A percentile compares a stretch with the other conserved stretches of the same genome.
Evolutionary conservation across 768 basidiomycete genomes (phyloP).

Genomic region (Austroboletus eburneus): DNA sequence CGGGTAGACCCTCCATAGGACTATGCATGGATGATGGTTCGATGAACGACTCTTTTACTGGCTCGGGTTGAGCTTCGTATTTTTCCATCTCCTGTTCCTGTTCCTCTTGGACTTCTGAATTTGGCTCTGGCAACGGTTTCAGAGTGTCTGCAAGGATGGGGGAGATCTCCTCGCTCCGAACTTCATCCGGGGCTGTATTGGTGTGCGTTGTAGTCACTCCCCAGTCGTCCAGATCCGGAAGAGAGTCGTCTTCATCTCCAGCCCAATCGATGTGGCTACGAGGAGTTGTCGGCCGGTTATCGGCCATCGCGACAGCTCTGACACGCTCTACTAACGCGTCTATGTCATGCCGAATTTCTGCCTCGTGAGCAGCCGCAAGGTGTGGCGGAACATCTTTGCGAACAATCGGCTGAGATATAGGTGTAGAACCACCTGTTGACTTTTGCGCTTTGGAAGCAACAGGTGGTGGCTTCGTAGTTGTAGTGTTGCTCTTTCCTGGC

Average conservation of each 20-base stretch:
- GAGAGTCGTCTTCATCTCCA: slow-evolving; percentile 73
- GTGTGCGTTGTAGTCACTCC: slow-evolving; percentile 51
- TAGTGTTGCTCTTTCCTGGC: slow-evolving; percentile 29
- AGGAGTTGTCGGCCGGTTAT: slow-evolving; percentile 62
- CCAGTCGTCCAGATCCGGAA: slow-evolving; percentile 87
- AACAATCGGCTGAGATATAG: slow-evolving; percentile 26
- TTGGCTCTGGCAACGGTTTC: slow-evolving; percentile 52
- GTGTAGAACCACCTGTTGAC: slow-evolving; percentile 21
- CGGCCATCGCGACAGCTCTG: slow-evolving; percentile 67
- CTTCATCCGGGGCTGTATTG: slow-evolving; percentile 22
- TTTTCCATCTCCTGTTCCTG: slow-evolving; percentile 19
- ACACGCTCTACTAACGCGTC: slow-evolving; percentile 78
- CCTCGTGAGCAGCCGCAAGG: slow-evolving; percentile 34
- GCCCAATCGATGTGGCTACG: slow-evolving; percentile 89
- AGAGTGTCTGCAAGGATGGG: slow-evolving; percentile 65
- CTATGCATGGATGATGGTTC: slow-evolving; percentile 7
- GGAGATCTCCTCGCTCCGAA: slow-evolving; percentile 48
- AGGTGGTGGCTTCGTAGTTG: slow-evolving; percentile 14
- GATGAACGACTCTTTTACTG: slow-evolving; percentile 4
- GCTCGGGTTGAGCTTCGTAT: slow-evolving; percentile 8
- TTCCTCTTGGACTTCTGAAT: slow-evolving; percentile 23
- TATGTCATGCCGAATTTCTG: slow-evolving; percentile 58
- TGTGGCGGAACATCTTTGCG: slow-evolving; percentile 62
- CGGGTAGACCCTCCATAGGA: slow-evolving; percentile 1
- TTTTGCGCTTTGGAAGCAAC: slow-evolving; percentile 33